Percentiles rank a stretch among this genome's conserved stretches.
Conservation (phyloP, 257 asterid species). For the Solanum piurae region DNA sequence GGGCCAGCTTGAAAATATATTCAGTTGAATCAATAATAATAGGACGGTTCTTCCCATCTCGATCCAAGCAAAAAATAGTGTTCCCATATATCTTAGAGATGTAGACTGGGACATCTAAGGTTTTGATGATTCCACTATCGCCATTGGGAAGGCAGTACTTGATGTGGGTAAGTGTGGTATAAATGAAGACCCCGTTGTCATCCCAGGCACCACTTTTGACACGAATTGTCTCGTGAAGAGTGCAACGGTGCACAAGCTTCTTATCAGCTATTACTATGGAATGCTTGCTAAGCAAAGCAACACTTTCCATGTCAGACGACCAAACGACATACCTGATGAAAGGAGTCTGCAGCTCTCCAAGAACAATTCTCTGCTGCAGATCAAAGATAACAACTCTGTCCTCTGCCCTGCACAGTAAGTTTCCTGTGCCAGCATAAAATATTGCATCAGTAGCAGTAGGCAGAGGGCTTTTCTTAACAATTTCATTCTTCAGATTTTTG, state of each 20-base stretch:
- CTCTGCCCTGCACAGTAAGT: conserved; percentile 91
- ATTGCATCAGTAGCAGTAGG: conserved; percentile 85
- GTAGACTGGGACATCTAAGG: conserved; percentile 84
- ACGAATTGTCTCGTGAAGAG: conserved; percentile 97
- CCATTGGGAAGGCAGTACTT: conserved; percentile 98
- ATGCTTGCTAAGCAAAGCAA: conserved; percentile 93
- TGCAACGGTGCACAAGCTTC: conserved; percentile 84
- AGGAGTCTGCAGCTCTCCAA: conserved; percentile 87
- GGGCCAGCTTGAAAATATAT: conserved; percentile 66
- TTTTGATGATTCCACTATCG: conserved; percentile 91
- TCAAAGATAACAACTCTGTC: conserved; percentile 87
- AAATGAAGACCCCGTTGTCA: conserved; percentile 88
- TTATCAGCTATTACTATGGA: conserved; percentile 93
- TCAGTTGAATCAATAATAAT: conserved; percentile 88
- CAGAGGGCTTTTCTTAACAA: conserved; percentile 55
- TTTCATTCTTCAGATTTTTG: conserved; percentile 72
- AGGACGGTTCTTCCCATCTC: conserved; percentile 90
- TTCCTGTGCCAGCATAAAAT: conserved; percentile 95
- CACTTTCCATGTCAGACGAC: conserved; percentile 94
- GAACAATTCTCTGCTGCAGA: conserved; percentile 72
- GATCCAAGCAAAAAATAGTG: conserved; percentile 92
- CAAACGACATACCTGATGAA: conserved; percentile 83
- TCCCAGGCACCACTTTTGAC: conserved; percentile 99
- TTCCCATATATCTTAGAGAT: conserved; percentile 75
- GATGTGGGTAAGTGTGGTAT: conserved; percentile 87